Conservation (phyloP, 805 yeast species). For the Starmerella bombi region DNA sequence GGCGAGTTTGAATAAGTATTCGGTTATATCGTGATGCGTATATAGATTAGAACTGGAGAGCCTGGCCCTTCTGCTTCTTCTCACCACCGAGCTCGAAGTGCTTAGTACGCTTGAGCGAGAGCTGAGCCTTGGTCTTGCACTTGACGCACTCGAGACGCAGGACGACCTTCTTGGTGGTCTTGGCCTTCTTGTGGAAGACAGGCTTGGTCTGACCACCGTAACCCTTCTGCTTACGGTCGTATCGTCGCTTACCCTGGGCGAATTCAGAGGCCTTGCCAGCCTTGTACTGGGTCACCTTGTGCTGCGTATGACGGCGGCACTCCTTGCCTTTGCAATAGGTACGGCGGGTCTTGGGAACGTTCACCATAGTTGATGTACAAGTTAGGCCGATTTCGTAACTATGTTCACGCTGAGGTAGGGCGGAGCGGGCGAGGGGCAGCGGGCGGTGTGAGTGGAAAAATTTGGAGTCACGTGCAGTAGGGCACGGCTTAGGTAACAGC, state of each 20-base stretch:
- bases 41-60: conserved; percentile 80
- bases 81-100: conserved; percentile 99
- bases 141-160: conserved; percentile 97
- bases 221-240: conserved; percentile 99
- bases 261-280: conserved; percentile 99
- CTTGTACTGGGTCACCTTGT: conserved; percentile 99
- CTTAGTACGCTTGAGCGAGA: conserved; percentile 98
- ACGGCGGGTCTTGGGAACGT: conserved; percentile 99
- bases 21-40: conserved; percentile 7
- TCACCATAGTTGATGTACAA: conserved; percentile 44
- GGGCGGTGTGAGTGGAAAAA: conserved; percentile 4
- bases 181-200: conserved; percentile 99
- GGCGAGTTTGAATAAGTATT: neutral
- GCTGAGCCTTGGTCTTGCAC: conserved; percentile 98
- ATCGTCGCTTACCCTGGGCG: conserved; percentile 99
- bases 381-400: conserved; percentile 1
- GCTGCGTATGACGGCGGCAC: conserved; percentile 99
- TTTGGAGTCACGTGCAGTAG: conserved; percentile 7
- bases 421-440: conserved; percentile 1
- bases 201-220: conserved; percentile 99
- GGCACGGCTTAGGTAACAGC: neutral
- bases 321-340: conserved; percentile 99
- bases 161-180: conserved; percentile 99
- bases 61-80: conserved; percentile 99
- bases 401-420: conserved; percentile 2